Base-by-base conservation (phyloP, 2,329 filamentous ascomycete species). In the Cercospora sp. region DNA sequence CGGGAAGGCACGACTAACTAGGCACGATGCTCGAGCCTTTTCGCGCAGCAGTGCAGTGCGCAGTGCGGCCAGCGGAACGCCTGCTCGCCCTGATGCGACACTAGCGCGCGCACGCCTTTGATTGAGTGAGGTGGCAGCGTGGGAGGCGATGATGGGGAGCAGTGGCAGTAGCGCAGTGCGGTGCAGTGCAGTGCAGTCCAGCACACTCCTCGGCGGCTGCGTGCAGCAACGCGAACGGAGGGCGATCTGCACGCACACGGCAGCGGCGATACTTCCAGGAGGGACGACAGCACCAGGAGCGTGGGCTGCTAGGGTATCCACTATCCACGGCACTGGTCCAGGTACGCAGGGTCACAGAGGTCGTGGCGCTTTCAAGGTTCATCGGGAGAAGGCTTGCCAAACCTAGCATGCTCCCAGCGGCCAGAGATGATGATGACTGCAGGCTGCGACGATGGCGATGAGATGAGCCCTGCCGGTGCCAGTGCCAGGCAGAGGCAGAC, bases 271-370 rank as follows among this genome's bases (percentile, higher is more conserved):
- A 49, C 40, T 40, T 37, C 28, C 49, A 53, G 49, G 45, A 57
- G 28, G 28, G 37, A 40, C 37, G 37, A n/a, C 37, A 16, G 37
- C 61, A 28, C 37, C 61, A 63, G 45, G 59, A 37, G 24, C 21
- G 61, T 65, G 53, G 66, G 57, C 53, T 40, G 37, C 37, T 40
- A 40, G 16, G 37, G 13, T 5, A 30, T 26, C 57, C 43, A 49
- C n/a, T 49, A 68, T 63, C 66, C 66, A 68, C 66, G 61, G 61
- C 66, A 45, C 61, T 45, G 66, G 66, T 68, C 61, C 66, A 68
- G 66, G 66, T 60, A 67, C 61, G 61, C 61, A 64, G 49, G 61
- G 61, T 49, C 30, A 18, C 24, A 40, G 37, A 40, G 16, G 37
- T 5, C 21, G 45, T 40, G 37, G 18, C n/a, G 18, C 16, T 3